Evolutionary conservation across 805 yeast species (phyloP), one percentile per base, ranked within the genome.

Genomic region (Lachancea dasiensis): DNA sequence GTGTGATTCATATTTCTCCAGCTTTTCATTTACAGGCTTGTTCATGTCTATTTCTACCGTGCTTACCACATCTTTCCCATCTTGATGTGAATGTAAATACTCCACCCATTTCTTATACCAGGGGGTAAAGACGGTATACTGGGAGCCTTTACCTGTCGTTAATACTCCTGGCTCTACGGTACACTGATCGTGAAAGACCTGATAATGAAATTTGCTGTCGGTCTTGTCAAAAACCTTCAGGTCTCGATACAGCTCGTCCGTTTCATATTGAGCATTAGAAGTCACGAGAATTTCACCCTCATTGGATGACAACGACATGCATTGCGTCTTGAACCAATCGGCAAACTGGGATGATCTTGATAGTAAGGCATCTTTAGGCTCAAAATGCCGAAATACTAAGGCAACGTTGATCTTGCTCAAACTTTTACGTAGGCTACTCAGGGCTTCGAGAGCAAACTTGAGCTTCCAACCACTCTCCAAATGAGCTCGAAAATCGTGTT

Each of bases 51-150:
- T 22, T 5, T 20, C 15, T 3, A 30, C 21, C 10, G 20, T 24
- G 16, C 30, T 43, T 20, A 36, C 38, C 16, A 40, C 34, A 6
- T 36, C 36, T 6, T 34, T 32, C 7, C 30, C 30, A n/a, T 33
- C 20, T 6, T 43, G 41, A 17, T 48, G 26, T 5, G 45, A 44
- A 26, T 60, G 47, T 8, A 67, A 45, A 33, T 54, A 47, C 11
- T 51, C 48, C 6, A 51, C 48, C 75, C 75, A 71, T 21, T 65
- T 60, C 39, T 58, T 66, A 44, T 59, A 68, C 73, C 74, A 71
- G 0, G 75, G 75, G 3, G 73, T 60, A 43, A 70, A 71, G 8
- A 69, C 69, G 2, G 72, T 63, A 37, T 66, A 71, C 33, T 62
- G 69, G 1, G 68, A 61, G 1, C 71, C 72, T 44, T 64, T 67